Evolutionary conservation across 768 basidiomycete genomes (phyloP).

Genomic region (Gymnopilus junonius): DNA sequence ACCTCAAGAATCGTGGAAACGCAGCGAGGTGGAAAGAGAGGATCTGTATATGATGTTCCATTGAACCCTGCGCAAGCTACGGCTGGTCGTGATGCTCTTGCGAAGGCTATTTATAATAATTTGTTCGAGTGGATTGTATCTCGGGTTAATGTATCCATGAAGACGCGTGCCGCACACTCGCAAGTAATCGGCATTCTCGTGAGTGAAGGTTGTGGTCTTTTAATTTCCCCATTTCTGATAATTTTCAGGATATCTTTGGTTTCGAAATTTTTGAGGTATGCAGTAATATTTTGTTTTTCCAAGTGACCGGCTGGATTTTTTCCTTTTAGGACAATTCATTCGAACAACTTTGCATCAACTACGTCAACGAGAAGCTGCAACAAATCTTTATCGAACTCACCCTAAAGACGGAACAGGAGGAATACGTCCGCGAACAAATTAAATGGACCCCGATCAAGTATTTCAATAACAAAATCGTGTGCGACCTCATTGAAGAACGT

Average conservation of each 20-base stretch:
- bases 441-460: conserved; percentile 99
- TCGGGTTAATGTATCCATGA: conserved; percentile 96
- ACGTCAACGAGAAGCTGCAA: conserved; percentile 99
- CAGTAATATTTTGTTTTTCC: background rate
- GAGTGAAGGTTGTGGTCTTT: conserved; percentile 24
- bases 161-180: conserved; percentile 69
- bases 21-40: conserved; percentile 87
- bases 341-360: conserved; percentile 99
- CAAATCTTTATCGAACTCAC: conserved; percentile 99
- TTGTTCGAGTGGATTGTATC: conserved; percentile 99
- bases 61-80: conserved; percentile 90
- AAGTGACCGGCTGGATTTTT: background rate
- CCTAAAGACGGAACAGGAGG: conserved; percentile 98
- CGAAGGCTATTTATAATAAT: conserved; percentile 98
- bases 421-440: conserved; percentile 98
- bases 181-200: conserved; percentile 94
- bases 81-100: conserved; percentile 87
- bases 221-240: too few species aligned
- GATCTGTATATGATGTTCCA: conserved; percentile 97
- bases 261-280: conserved; percentile 96
- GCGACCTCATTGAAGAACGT: conserved; percentile 96
- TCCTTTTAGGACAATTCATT: conserved; percentile 85
- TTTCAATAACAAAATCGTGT: conserved; percentile 98
- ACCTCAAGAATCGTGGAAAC: conserved; percentile 91
- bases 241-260: conserved; percentile 99